Percentiles rank a stretch among this genome's conserved stretches.
Evolutionary conservation across 2,329 filamentous ascomycete species (phyloP).

Genomic region (Verticillium nonalfalfae): DNA sequence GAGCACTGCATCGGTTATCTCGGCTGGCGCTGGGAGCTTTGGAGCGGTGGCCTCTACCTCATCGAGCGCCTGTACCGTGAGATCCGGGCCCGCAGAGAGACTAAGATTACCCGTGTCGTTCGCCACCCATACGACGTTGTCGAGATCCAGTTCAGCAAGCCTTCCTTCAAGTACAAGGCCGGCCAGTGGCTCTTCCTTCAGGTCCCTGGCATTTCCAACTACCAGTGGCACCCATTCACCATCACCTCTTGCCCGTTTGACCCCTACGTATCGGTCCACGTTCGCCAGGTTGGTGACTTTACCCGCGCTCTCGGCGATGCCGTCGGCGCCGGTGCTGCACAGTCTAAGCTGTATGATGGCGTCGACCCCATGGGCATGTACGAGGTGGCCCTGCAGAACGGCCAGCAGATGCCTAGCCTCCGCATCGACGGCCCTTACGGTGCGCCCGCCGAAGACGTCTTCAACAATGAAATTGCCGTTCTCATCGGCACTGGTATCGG

Average conservation of each 20-base stretch:
- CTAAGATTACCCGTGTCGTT: constrained; percentile 88
- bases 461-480: constrained; percentile 84
- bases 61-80: constrained; percentile 87
- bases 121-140: constrained; percentile 95
- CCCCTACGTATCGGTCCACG: constrained; percentile 87
- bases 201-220: constrained; percentile 77
- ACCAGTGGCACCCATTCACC: constrained; percentile 98
- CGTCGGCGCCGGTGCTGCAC: constrained; percentile 82
- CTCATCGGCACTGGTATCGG: constrained; percentile 83
- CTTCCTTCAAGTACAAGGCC: constrained; percentile 95
- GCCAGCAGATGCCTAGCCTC: constrained; percentile 83
- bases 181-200: constrained; percentile 98
- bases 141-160: constrained; percentile 95
- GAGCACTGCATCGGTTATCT: constrained; percentile 89
- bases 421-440: constrained; percentile 95
- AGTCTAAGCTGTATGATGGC: constrained; percentile 83
- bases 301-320: constrained; percentile 90
- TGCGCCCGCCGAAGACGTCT: constrained; percentile 94
- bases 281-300: constrained; percentile 95
- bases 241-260: constrained; percentile 98
- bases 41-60: constrained; percentile 79
- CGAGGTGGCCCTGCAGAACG: constrained; percentile 90
- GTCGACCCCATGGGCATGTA: constrained; percentile 96
- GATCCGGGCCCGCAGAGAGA: constrained; percentile 74
- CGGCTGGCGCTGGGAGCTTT: constrained; percentile 95